Conservation (phyloP, 129 eudicot genomes). For the Saposhnikovia divaricata region DNA sequence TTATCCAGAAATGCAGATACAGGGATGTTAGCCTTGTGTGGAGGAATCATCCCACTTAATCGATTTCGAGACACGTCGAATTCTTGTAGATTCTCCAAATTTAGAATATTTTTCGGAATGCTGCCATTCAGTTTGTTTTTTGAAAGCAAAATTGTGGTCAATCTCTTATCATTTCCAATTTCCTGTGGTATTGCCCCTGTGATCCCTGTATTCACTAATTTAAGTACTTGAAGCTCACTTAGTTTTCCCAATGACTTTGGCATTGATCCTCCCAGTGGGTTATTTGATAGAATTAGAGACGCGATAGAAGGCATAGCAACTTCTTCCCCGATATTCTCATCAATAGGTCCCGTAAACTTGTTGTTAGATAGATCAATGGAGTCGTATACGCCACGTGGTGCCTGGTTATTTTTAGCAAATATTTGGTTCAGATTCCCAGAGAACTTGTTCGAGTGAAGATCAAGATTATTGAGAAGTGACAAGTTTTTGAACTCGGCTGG, state of each 20-base stretch:
- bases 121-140: slow-evolving; percentile 41
- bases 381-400: slow-evolving; percentile 50
- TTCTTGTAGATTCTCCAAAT: slow-evolving; percentile 31
- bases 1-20: slow-evolving; percentile 61
- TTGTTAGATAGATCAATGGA: slow-evolving; percentile 62
- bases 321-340: slow-evolving; percentile 25
- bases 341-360: slow-evolving; percentile 44
- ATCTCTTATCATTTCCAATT: slow-evolving; percentile 28
- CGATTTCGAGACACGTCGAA: slow-evolving; percentile 57
- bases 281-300: slow-evolving; percentile 52
- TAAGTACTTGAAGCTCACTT: slow-evolving; percentile 20
- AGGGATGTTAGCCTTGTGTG: slow-evolving; percentile 46
- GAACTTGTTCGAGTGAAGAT: slow-evolving; percentile 84
- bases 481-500: slow-evolving; percentile 59
- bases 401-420: slow-evolving; percentile 35
- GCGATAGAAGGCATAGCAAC: slow-evolving; percentile 32
- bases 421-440: slow-evolving; percentile 45
- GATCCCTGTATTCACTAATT: slow-evolving; percentile 21
- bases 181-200: slow-evolving; percentile 34
- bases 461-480: slow-evolving; percentile 43
- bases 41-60: slow-evolving; percentile 57
- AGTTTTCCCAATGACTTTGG: slow-evolving; percentile 49
- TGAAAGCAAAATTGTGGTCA: slow-evolving; percentile 37
- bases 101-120: slow-evolving; percentile 49
- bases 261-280: slow-evolving; percentile 53